Evolutionary conservation across 2,329 filamentous ascomycete genomes (phyloP), one percentile per base, ranked within the genome.

Genomic region (Setomelanomma holmii): DNA sequence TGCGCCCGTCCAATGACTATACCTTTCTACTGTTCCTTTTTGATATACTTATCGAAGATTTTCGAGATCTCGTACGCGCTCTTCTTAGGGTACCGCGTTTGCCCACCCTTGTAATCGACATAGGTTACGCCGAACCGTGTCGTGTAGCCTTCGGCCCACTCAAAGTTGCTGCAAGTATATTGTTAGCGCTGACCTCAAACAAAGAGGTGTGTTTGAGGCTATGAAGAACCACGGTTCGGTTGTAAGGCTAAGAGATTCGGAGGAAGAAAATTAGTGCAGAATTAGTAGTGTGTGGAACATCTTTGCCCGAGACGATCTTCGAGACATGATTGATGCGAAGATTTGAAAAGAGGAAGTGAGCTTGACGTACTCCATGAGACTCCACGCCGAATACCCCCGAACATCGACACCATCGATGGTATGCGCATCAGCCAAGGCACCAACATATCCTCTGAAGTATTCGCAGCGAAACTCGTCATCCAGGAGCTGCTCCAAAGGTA

Each of bases 81-180:
- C 84, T 92, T 91, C 84, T 96, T 96, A 34, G 91, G 87, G 62
- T 87, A 83, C 45, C 91, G 81, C 79, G 88, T 90, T 81, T 96
- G 91, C 20, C 86, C 87, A 61, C 90, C 84, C 64, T 85, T 79
- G 73, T 95, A 96, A 76, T 96, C 90, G 45, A 96, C 90, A 71
- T 83, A 95, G 5, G 88, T 90, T 50, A 92, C 90, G 21, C 91
- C 91, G 66, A 96, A 96, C 35, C 91, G 84, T 38, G 90, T 95
- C 78, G 90, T 87, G 69, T 93, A 96, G 10, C 91, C 91, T 73
- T 96, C 91, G n/a, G 91, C 89, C 90, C 90, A 93, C 76, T 93
- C 90, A 67, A 93, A 93, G 79, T 93, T 93, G 76, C 82, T 85
- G 66, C 49, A 66, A 49, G 58, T 52, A 63, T 51, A 40, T n/a